Evolutionary conservation across 306 rosid genomes (phyloP).

Genomic region (Citrullus amarus): DNA sequence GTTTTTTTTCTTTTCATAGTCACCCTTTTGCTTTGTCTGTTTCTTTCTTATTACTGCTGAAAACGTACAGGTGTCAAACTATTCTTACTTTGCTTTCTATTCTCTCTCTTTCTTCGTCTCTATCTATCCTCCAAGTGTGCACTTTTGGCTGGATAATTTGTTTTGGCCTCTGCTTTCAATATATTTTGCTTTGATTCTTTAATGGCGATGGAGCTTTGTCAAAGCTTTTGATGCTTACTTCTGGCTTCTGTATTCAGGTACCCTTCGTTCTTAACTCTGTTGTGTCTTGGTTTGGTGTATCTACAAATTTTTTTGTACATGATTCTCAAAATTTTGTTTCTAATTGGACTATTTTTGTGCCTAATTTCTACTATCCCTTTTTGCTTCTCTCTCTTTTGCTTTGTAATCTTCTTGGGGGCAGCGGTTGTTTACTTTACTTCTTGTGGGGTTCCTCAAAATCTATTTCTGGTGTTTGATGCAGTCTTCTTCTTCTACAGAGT

Average conservation of each 20-base stretch:
- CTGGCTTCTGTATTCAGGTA: neutral
- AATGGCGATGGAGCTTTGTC: slow-evolving; percentile 5
- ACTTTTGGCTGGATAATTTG: slow-evolving; percentile 6
- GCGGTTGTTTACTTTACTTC: neutral
- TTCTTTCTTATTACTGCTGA: neutral
- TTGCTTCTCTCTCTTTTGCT: neutral
- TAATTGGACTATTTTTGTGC: neutral
- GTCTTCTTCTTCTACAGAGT: neutral
- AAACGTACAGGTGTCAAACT: slow-evolving; percentile 4
- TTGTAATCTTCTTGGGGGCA: neutral
- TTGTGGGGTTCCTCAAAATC: slow-evolving; percentile 6
- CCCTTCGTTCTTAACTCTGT: neutral
- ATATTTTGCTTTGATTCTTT: neutral
- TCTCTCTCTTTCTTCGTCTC: neutral
- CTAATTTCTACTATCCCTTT: neutral
- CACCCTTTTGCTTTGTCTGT: slow-evolving; percentile 4
- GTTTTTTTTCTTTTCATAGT: neutral
- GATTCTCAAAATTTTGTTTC: neutral
- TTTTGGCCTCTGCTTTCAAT: neutral
- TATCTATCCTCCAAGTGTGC: slow-evolving; percentile 8
- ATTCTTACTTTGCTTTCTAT: neutral
- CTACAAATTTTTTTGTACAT: neutral
- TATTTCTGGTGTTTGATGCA: neutral
- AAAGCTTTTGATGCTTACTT: slow-evolving; percentile 1
- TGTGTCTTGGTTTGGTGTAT: neutral